Base-by-base conservation (phyloP, 352 stramenopile species). In the Phytophthora idaei region DNA sequence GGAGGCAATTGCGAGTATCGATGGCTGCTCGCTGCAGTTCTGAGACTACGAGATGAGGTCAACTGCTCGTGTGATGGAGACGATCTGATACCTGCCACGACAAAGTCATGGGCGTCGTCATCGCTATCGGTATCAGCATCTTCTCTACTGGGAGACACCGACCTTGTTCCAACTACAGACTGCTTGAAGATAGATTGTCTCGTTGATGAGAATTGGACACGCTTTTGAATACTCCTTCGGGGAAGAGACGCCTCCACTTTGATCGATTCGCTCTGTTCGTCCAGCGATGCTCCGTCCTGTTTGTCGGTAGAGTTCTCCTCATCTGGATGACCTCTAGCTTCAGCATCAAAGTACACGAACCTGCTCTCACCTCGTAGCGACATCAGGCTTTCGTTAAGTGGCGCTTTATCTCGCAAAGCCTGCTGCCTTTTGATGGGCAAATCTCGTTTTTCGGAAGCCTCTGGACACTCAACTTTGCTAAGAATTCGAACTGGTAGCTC, bases 321-420 rank as follows among this genome's bases (percentile, higher is more conserved):
- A 31, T 15, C 14, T 17, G 2, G 41, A 12, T 12, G 8, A 32
- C 37, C 25, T 46, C 42, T 8, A 2, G 31, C 28, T 17, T 54
- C 36, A 50, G 4, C 12, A 47, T 85, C 67, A 36, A 89, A 89
- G 53, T 85, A 89, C 12, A 89, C 81, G 5, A 90, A 70, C 34
- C 76, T 78, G 64, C 81, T 90, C 37, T 90, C 81, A 15, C 79
- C 82, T 7, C 70, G 57, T 4, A 90, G 59, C 12, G 76, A 83
- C 1, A 45, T 49, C 17, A 69, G 52, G 44, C 59, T 67, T 9
- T 56, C 56, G 3, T 52, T 52, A 37, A 52, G 31, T 37, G 56
- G 37, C 15, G 10, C 12, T 48, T 61, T 29, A 12, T 7, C 45
- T 6, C 51, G 50, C 21, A 49, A 44, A 36, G 28, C 2, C 50